These are phyloP conservation scores for Trichomonas vaginalis DNA, from an alignment of 208 protist species.

Conservation along the genomic window DNA sequence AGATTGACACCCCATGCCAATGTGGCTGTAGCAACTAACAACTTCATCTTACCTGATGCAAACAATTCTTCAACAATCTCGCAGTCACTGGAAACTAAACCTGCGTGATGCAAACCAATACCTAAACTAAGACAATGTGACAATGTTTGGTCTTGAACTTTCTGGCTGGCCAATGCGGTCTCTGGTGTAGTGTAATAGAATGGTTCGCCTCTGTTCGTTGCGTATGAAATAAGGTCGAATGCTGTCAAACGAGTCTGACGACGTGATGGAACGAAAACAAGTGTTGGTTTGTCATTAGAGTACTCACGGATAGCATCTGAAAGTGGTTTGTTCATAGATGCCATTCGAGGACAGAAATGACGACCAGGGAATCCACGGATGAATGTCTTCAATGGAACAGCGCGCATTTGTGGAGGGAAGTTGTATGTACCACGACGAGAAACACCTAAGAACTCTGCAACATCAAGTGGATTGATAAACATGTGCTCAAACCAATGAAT, in stretches of 20 bases:
- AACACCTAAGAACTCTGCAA: conserved; percentile 92
- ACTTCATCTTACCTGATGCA: not conserved
- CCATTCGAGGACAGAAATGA: conserved; percentile 95
- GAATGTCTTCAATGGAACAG: conserved; percentile 41
- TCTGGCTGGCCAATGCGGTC: too few species aligned
- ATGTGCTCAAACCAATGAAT: conserved; percentile 92
- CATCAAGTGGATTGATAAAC: conserved; percentile 86
- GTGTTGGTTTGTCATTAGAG: conserved; percentile 70
- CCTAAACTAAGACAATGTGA: conserved; percentile 87
- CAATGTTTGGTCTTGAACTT: conserved; percentile 34
- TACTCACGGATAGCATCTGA: conserved; percentile 57
- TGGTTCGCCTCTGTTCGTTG: not conserved
- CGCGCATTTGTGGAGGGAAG: conserved; percentile 34
- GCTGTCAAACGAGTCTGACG: conserved; percentile 41
- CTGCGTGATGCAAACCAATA: conserved; percentile 96
- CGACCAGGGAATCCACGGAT: conserved; percentile 72
- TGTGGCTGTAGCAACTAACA: conserved; percentile 91
- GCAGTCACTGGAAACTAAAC: conserved; percentile 52
- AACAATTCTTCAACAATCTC: conserved; percentile 44
- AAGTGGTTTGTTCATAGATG: conserved; percentile 96
- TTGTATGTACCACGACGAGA: conserved; percentile 49
- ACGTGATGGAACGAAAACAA: conserved; percentile 96
- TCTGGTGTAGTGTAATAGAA: not conserved
- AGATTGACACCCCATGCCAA: conserved; percentile 99
- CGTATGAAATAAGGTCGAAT: conserved; percentile 1